Percentiles rank a stretch among this genome's conserved stretches.
Evolutionary conservation across 805 yeast genomes (phyloP).

Genomic region (Yamadazyma akitaensis): DNA sequence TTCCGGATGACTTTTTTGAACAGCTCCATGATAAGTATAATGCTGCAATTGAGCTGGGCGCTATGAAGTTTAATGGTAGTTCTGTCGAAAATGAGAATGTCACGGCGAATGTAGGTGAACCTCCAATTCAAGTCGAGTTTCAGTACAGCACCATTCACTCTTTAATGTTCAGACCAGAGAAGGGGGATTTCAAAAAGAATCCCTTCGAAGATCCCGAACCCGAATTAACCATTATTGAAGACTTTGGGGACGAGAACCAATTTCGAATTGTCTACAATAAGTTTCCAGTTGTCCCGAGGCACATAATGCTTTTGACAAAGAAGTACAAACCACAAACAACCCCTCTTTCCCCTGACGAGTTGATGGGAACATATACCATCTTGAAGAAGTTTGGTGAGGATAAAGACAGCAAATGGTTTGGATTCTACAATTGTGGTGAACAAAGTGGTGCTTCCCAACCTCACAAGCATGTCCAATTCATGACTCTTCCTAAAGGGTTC

Average conservation of each 20-base stretch:
- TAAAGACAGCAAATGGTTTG: conserved; percentile 53
- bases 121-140: conserved; percentile 15
- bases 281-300: conserved; percentile 79
- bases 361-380: conserved; percentile 54
- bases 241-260: conserved; percentile 50
- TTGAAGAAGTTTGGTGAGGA: conserved; percentile 47
- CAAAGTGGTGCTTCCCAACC: conserved; percentile 92
- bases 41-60: conserved; percentile 44
- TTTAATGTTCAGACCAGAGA: conserved; percentile 38
- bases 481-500: conserved; percentile 62
- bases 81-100: conserved; percentile 28
- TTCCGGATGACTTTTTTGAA: conserved; percentile 39
- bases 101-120: conserved; percentile 11
- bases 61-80: conserved; percentile 52
- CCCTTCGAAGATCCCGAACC: conserved; percentile 85
- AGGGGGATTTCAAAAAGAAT: conserved; percentile 43
- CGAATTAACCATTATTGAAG: conserved; percentile 57
- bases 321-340: conserved; percentile 68
- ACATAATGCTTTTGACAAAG: conserved; percentile 75
- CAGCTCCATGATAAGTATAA: conserved; percentile 40
- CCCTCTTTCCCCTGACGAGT: conserved; percentile 69
- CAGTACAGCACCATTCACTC: conserved; percentile 33
- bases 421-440: conserved; percentile 86
- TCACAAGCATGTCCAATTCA: conserved; percentile 88
- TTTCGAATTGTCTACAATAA: conserved; percentile 73